Conservation (phyloP, 2,329 filamentous ascomycete genomes). For the Alternaria sp. region DNA sequence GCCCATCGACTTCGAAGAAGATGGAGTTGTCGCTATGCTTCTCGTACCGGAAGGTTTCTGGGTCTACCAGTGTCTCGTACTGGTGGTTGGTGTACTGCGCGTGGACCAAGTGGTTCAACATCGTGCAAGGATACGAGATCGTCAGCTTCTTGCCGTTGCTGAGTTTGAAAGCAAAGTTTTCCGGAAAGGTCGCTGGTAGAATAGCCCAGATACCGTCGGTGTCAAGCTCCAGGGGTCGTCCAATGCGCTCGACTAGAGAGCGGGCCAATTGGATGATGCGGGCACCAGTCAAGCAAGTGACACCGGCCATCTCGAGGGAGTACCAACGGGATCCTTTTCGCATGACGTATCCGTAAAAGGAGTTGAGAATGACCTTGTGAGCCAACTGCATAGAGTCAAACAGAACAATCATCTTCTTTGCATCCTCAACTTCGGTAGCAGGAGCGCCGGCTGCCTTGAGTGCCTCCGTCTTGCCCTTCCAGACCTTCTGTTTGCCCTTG, state of each 20-base stretch:
- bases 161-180: slow-evolving; percentile 93
- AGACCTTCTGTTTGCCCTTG: slow-evolving; percentile 96
- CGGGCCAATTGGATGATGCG: slow-evolving; percentile 97
- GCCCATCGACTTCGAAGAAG: slow-evolving; percentile 98
- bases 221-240: slow-evolving; percentile 89
- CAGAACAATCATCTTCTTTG: slow-evolving; percentile 98
- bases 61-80: slow-evolving; percentile 87
- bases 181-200: slow-evolving; percentile 91
- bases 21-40: slow-evolving; percentile 99
- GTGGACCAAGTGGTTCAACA: slow-evolving; percentile 98
- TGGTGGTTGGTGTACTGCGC: slow-evolving; percentile 95
- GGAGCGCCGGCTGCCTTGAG: slow-evolving; percentile 83
- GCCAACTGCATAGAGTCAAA: slow-evolving; percentile 96
- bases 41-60: slow-evolving; percentile 83
- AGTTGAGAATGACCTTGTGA: slow-evolving; percentile 98
- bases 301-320: slow-evolving; percentile 98
- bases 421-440: slow-evolving; percentile 80
- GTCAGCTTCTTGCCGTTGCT: slow-evolving; percentile 95
- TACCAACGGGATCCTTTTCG: slow-evolving; percentile 98
- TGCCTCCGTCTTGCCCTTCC: slow-evolving; percentile 94
- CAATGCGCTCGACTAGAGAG: slow-evolving; percentile 90
- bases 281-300: slow-evolving; percentile 94
- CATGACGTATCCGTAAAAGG: slow-evolving; percentile 99
- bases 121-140: slow-evolving; percentile 98
- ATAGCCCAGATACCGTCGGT: slow-evolving; percentile 99